Evolutionary conservation across 1,139 yeast genomes (phyloP), one percentile per base, ranked within the genome.

Genomic region (Williopsis jadinii): DNA sequence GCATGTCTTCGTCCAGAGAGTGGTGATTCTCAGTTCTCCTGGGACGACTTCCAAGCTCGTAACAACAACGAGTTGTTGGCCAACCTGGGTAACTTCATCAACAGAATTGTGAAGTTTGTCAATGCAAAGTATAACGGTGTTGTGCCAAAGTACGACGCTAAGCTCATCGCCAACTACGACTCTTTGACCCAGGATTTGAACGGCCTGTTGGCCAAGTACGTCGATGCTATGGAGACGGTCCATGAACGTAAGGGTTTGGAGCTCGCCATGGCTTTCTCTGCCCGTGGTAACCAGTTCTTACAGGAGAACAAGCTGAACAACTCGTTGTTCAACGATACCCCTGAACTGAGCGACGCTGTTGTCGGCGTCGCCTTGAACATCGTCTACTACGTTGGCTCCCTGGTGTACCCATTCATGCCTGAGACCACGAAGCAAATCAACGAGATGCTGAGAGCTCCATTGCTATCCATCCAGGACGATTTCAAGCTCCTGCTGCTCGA

Each of bases 231-330:
- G 85, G 96, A 87, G 61, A 72, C 73, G 14, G 87, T 80, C 40
- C 85, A 80, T 59, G 75, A 87, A 59, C 83, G 97, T 66, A 82
- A 77, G 58, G 97, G 96, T 60, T 72, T 92, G 51, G 97, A 90
- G 63, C 64, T 80, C 36, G 95, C 95, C 48, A 87, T 92, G 97
- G 75, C 85, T 34, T 70, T 94, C 44, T 84, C 96, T 45, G 79
- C 95, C 28, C 80, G 96, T 58, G 98, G 98, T 64, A 92, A 92
- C 66, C 84, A 74, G 63, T 94, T 90, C 71, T 74, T 92, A 62
- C 99, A 92, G 68, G 97, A 90, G 42, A 88, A 90, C 70, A 90
- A 88, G 67, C 75, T 92, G 56, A 97, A 90, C 65, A 92, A 92
- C 71, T 72, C 85, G 27, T 72, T 90, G 53, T 86, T 80, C 63